These are phyloP conservation scores for Epichloe typhina DNA, from an alignment of 2,329 filamentous ascomycete genomes.

Conservation along the genomic window DNA sequence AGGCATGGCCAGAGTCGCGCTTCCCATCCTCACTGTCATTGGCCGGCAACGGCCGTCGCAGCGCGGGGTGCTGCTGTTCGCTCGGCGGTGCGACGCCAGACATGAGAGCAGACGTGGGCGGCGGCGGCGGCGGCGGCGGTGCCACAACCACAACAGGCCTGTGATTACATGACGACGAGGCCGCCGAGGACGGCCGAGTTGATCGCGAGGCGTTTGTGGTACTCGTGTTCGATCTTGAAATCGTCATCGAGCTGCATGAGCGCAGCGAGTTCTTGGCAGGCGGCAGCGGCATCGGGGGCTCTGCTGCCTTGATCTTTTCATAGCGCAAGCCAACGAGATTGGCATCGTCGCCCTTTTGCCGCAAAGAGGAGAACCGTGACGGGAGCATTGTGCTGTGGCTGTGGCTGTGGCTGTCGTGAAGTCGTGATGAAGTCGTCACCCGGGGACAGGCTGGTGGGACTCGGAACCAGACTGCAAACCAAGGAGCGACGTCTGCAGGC, in stretches of 20 bases:
- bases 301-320: slow-evolving; percentile 44
- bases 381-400: slow-evolving; percentile 17
- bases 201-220: slow-evolving; percentile 4
- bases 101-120: slow-evolving; percentile 12
- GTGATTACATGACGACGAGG: slow-evolving; percentile 12
- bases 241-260: slow-evolving; percentile 6
- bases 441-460: background rate
- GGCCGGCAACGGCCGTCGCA: slow-evolving; percentile 21
- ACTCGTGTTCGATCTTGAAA: slow-evolving; percentile 12
- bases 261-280: slow-evolving; percentile 22
- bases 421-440: too few species aligned
- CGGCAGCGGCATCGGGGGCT: slow-evolving; percentile 42
- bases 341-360: slow-evolving; percentile 33
- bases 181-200: slow-evolving; percentile 1
- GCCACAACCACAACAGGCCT: slow-evolving; percentile 18
- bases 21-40: slow-evolving; percentile 31
- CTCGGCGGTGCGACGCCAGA: slow-evolving; percentile 28
- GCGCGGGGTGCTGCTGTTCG: slow-evolving; percentile 42
- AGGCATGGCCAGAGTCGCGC: slow-evolving; percentile 39
- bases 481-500: background rate
- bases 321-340: slow-evolving; percentile 43
- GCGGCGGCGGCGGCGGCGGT: slow-evolving; percentile 17
- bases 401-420: too few species aligned
- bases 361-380: slow-evolving; percentile 28
- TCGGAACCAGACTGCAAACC: background rate